Percentiles rank a stretch among this genome's conserved stretches.
Conservation (phyloP, 306 rosid genomes). For the Acacia melanoxylon region DNA sequence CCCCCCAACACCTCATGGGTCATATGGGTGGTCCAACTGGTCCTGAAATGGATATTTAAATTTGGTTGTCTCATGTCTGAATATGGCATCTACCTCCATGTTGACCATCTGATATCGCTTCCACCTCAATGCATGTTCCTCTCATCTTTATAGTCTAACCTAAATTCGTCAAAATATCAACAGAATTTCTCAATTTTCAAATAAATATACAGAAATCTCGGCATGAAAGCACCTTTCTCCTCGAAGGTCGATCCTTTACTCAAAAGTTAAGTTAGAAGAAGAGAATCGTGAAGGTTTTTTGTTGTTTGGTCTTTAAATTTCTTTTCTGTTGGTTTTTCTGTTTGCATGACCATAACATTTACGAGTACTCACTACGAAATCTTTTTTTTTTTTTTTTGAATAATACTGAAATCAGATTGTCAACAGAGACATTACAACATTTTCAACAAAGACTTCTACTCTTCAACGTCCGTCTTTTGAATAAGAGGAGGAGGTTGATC, state of each 20-base stretch:
- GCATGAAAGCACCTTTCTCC: background rate
- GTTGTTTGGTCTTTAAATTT: background rate
- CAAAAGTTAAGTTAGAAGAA: background rate
- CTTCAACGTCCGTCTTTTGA: no score
- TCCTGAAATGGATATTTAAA: background rate
- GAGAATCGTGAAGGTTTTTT: background rate
- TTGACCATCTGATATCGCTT: background rate
- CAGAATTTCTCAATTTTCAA: background rate
- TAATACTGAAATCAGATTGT: no score
- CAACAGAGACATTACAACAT: no score
- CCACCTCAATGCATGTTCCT: background rate
- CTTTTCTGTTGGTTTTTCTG: background rate
- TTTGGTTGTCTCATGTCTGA: background rate
- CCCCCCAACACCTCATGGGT: no score
- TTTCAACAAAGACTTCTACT: no score
- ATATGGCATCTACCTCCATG: background rate
- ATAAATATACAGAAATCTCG: background rate
- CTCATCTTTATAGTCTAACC: background rate
- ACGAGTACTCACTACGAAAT: background rate
- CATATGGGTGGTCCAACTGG: background rate
- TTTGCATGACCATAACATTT: background rate
- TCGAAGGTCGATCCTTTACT: background rate
- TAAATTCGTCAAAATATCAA: background rate
- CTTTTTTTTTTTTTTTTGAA: background rate
- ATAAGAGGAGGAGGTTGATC: no score